A percentile compares a stretch with the other conserved stretches of the same genome.
phyloP scores from a whole-genome alignment of 208 protist genomes.

The Vickermania spadyakhi region DNA sequence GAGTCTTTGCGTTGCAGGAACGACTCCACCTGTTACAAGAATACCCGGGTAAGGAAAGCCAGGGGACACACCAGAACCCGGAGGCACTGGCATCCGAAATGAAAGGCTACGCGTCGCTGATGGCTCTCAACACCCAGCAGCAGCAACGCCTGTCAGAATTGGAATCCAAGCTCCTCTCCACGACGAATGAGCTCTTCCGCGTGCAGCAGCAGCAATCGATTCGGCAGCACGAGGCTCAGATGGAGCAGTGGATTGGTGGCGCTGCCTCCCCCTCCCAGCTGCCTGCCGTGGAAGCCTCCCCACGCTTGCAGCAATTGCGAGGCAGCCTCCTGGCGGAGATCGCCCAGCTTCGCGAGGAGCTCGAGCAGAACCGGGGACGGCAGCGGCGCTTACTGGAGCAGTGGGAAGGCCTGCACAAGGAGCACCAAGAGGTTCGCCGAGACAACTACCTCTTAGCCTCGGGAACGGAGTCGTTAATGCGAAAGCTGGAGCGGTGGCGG shows the following conservation, averaged over 20 bases:
- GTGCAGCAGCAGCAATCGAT: not conserved
- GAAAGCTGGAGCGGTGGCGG: not conserved
- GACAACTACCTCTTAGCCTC: not conserved
- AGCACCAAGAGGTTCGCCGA: not conserved
- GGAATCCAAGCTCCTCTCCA: slow-evolving; percentile 17
- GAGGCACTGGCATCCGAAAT: slow-evolving; percentile 23
- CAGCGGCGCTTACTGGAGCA: not conserved
- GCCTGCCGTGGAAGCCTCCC: not conserved
- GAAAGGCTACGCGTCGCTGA: slow-evolving; percentile 58
- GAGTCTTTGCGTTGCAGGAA: slow-evolving; percentile 7
- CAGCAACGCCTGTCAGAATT: slow-evolving; percentile 23
- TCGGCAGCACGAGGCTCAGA: not conserved
- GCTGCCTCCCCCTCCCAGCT: not conserved
- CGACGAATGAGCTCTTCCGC: slow-evolving; percentile 5
- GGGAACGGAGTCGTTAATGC: not conserved
- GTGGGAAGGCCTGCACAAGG: not conserved
- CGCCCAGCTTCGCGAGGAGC: not conserved
- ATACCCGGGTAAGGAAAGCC: not conserved
- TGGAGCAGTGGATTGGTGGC: not conserved
- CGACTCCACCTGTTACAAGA: slow-evolving; percentile 1
- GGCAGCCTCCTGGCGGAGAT: not conserved
- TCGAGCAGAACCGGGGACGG: not conserved
- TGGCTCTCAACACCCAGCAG: slow-evolving; percentile 48
- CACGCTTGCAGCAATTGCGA: not conserved
- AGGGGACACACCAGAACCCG: slow-evolving; percentile 6